Conservation (phyloP, 2,329 filamentous ascomycete genomes). For the Ophiocordyceps camponoti-saundersi region DNA sequence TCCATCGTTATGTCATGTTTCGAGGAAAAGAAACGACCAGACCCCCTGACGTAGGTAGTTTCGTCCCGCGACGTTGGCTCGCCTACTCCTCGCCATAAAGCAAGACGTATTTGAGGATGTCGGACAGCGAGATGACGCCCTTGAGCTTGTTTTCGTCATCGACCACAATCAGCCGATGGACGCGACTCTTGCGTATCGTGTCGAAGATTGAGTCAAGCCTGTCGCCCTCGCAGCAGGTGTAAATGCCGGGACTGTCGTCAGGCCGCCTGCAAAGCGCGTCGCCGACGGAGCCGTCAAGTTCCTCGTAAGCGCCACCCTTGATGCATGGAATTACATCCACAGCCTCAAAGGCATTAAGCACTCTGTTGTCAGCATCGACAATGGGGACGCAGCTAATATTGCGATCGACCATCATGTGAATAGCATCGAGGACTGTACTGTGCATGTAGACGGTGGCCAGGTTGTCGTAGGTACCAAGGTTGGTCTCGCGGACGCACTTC, state of each 20-base stretch:
- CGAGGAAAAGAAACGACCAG: background rate
- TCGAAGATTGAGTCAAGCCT: constrained; percentile 92
- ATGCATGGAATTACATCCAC: constrained; percentile 95
- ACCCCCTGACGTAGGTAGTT: background rate
- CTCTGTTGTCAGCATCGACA: constrained; percentile 56
- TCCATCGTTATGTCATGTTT: background rate
- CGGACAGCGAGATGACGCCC: constrained; percentile 83
- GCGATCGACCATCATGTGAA: constrained; percentile 79
- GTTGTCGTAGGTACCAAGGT: constrained; percentile 68
- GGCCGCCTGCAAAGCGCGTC: constrained; percentile 76
- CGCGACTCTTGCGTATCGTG: constrained; percentile 84
- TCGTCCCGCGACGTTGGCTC: background rate
- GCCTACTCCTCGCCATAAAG: constrained; percentile 54
- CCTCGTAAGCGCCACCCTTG: constrained; percentile 84
- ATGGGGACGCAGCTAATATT: constrained; percentile 95
- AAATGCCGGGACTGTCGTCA: constrained; percentile 89
- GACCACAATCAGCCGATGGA: constrained; percentile 84
- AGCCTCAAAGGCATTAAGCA: constrained; percentile 94
- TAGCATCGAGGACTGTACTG: constrained; percentile 83
- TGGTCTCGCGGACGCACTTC: constrained; percentile 71
- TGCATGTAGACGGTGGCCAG: constrained; percentile 76
- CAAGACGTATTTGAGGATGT: constrained; percentile 90
- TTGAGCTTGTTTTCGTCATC: constrained; percentile 76
- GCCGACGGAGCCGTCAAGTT: constrained; percentile 70
- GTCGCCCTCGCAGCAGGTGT: constrained; percentile 85